Evolutionary conservation across 1,284 basidiomycete species (phyloP).

Genomic region (Hymenochaete sp.): DNA sequence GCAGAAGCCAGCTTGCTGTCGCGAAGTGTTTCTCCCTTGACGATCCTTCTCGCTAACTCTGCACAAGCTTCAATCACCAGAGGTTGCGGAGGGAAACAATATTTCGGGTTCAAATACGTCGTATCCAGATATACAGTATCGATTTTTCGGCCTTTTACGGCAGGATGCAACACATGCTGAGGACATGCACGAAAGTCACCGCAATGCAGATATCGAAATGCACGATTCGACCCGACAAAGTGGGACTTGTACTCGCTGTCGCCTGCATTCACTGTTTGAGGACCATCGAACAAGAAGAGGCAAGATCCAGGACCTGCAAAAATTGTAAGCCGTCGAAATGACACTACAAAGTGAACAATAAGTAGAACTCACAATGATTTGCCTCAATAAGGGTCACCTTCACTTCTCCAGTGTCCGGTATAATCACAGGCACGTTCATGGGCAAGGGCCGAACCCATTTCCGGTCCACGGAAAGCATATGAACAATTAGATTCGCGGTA

Average conservation of each 20-base stretch:
- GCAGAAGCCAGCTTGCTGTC: constrained; percentile 29
- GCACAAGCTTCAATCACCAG: constrained; percentile 90
- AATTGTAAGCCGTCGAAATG: not conserved
- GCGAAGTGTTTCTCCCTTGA: constrained; percentile 32
- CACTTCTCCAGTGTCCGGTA: constrained; percentile 83
- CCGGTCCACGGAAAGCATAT: constrained; percentile 81
- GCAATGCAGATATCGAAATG: constrained; percentile 90
- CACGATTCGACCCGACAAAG: constrained; percentile 57
- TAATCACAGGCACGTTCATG: constrained; percentile 62
- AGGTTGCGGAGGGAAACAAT: constrained; percentile 92
- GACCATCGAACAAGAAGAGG: constrained; percentile 89
- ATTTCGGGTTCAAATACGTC: constrained; percentile 92
- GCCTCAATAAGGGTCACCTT: constrained; percentile 92
- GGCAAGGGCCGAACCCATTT: constrained; percentile 85
- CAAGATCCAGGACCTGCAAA: constrained; percentile 77
- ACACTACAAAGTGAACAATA: not conserved
- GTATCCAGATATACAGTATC: constrained; percentile 94
- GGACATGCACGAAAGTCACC: constrained; percentile 91
- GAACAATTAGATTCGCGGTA: constrained; percentile 85
- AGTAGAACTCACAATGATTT: constrained; percentile 73
- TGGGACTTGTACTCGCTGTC: constrained; percentile 68
- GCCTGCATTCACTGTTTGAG: constrained; percentile 80
- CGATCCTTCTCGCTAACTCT: constrained; percentile 61
- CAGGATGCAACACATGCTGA: constrained; percentile 73
- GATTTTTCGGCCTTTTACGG: constrained; percentile 67